These are phyloP conservation scores for Aspergillus spinulosporus DNA, from an alignment of 2,329 filamentous ascomycete genomes.

Conservation along the genomic window DNA sequence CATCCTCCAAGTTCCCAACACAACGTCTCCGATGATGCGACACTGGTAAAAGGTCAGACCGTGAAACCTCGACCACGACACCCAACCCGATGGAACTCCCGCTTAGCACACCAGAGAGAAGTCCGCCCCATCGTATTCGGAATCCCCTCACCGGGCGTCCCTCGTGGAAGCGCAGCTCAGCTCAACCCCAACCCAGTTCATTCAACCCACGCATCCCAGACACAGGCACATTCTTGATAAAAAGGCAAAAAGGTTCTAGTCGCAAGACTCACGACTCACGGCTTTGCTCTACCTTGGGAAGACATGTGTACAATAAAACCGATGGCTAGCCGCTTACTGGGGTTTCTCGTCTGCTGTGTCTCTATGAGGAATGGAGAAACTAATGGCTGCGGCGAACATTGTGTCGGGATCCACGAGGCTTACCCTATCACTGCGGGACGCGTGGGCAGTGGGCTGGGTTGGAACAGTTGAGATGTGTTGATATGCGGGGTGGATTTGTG, in stretches of 20 bases:
- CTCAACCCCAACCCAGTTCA: background rate
- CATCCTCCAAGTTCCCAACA: background rate
- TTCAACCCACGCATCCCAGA: conserved; percentile 13
- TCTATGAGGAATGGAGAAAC: conserved; percentile 45
- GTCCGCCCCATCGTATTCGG: conserved; percentile 5
- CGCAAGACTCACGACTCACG: conserved; percentile 26
- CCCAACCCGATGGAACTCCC: conserved; percentile 28
- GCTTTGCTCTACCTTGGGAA: conserved; percentile 25
- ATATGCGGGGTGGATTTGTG: conserved; percentile 14
- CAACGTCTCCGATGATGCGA: conserved; percentile 44
- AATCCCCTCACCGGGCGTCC: conserved; percentile 14
- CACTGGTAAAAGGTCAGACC: conserved; percentile 51
- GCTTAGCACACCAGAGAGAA: background rate
- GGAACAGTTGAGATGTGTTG: conserved; percentile 4
- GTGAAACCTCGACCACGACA: conserved; percentile 18
- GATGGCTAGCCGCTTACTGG: conserved; percentile 37
- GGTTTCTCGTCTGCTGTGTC: conserved; percentile 42
- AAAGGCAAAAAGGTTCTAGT: conserved; percentile 28
- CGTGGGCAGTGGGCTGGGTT: conserved; percentile 1
- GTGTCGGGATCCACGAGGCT: conserved; percentile 5
- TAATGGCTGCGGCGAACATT: conserved; percentile 47
- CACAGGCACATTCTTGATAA: conserved; percentile 29
- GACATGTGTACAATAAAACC: conserved; percentile 28
- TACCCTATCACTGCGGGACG: conserved; percentile 11
- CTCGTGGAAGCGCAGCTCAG: conserved; percentile 6